Conservation (phyloP, 306 rosid species). For the Notholithocarpus densiflorus region DNA sequence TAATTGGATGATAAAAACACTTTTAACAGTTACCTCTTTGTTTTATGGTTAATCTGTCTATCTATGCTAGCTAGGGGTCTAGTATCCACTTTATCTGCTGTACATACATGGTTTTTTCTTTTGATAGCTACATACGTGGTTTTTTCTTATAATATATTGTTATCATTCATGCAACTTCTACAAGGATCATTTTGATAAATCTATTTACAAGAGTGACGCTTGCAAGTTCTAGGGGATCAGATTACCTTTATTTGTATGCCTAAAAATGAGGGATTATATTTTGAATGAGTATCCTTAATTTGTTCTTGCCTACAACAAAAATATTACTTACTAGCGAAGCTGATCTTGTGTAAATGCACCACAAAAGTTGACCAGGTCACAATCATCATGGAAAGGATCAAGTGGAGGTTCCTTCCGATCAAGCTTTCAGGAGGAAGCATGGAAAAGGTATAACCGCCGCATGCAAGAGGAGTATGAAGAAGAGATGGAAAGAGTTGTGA, state of each 20-base stretch:
- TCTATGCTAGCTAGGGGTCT: not conserved
- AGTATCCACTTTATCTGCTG: not conserved
- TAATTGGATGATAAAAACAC: not conserved
- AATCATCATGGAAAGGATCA: constrained; percentile 53
- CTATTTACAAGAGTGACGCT: not conserved
- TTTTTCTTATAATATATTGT: not conserved
- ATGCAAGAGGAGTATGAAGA: constrained; percentile 95
- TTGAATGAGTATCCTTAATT: not conserved
- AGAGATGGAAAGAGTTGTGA: constrained; percentile 95
- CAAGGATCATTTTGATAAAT: not conserved
- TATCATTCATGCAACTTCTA: not conserved
- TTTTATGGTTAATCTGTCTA: not conserved
- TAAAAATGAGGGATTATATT: no score
- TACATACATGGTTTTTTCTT: no score
- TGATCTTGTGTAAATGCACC: constrained; percentile 35
- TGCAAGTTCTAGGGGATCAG: not conserved
- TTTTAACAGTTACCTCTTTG: not conserved
- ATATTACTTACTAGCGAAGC: constrained; percentile 15
- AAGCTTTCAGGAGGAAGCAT: constrained; percentile 85
- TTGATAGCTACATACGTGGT: no score
- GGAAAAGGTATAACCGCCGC: constrained; percentile 76
- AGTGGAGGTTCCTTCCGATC: constrained; percentile 58
- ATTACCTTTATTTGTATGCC: not conserved
- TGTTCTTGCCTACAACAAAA: not conserved
- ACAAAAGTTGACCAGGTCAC: constrained; percentile 60